These are phyloP conservation scores for Colletotrichum eremochloae DNA, from an alignment of 2,329 filamentous ascomycete species.

Conservation along the genomic window DNA sequence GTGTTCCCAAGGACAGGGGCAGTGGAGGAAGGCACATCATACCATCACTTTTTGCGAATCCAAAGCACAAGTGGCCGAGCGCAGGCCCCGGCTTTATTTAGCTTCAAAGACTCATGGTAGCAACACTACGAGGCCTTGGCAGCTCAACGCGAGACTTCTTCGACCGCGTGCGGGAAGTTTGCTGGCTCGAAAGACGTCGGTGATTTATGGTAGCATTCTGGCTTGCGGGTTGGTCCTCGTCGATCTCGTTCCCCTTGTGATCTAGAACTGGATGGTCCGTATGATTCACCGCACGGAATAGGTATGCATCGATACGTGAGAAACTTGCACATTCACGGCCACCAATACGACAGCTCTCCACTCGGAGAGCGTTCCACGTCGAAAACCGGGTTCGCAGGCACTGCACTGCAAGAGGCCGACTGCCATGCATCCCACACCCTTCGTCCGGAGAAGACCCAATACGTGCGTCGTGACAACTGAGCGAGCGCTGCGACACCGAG, in stretches of 20 bases:
- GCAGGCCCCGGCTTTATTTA: slow-evolving; percentile 31
- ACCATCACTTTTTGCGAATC: slow-evolving; percentile 9
- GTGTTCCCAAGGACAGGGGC: slow-evolving; percentile 27
- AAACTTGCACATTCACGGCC: neutral
- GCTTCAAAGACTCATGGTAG: slow-evolving; percentile 12
- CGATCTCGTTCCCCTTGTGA: neutral
- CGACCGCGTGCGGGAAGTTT: neutral
- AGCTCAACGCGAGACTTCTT: neutral
- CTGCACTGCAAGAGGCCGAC: neutral
- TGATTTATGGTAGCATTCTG: neutral
- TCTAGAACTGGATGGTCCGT: neutral
- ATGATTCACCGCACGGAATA: neutral
- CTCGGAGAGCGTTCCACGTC: neutral
- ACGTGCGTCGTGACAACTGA: neutral
- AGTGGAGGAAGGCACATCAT: slow-evolving; percentile 14
- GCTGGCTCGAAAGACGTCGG: slow-evolving; percentile 1
- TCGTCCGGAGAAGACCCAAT: neutral
- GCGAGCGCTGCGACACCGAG: neutral
- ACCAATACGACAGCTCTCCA: neutral
- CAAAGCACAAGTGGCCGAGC: slow-evolving; percentile 31
- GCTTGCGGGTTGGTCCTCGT: neutral
- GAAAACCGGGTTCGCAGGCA: neutral
- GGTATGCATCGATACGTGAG: neutral
- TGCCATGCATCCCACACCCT: neutral
- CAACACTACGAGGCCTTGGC: neutral